Conservation (phyloP, 140 eudicot genomes). For the Senecio squalidus region DNA sequence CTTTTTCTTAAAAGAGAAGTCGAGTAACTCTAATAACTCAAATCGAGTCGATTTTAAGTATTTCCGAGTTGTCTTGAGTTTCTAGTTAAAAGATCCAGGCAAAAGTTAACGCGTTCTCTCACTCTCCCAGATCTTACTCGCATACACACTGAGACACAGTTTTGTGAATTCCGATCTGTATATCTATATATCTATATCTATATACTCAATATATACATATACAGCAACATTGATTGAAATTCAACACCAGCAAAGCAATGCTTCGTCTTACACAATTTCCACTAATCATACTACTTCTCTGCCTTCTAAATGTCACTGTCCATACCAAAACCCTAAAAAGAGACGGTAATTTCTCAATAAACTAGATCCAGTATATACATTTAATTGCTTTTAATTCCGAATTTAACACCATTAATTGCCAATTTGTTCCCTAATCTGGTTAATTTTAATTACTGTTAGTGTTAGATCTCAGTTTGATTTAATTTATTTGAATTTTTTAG, state of each 20-base stretch:
- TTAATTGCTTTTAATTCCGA: too few species aligned
- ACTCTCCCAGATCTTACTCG: slow-evolving; percentile 6
- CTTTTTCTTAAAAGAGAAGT: too few species aligned
- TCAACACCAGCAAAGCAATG: not conserved
- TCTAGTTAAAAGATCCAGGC: too few species aligned
- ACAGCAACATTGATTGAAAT: not conserved
- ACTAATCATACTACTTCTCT: slow-evolving; percentile 19
- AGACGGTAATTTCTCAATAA: slow-evolving; percentile 42
- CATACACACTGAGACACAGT: slow-evolving; percentile 5
- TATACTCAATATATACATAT: slow-evolving; percentile 1
- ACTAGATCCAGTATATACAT: slow-evolving; percentile 2
- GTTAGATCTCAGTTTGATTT: too few species aligned
- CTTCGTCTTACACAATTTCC: slow-evolving; percentile 19
- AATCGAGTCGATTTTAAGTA: too few species aligned
- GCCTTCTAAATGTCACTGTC: slow-evolving; percentile 20
- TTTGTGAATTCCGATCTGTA: slow-evolving; percentile 8
- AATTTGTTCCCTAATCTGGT: too few species aligned
- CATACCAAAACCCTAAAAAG: slow-evolving; percentile 71
- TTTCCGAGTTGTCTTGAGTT: too few species aligned
- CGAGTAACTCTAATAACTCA: too few species aligned
- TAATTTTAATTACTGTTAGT: too few species aligned
- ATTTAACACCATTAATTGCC: too few species aligned
- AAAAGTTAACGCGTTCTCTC: too few species aligned
- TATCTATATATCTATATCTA: not conserved
- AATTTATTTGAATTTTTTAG: too few species aligned